These are phyloP conservation scores for Aspergillus sp. DNA, from an alignment of 2,329 filamentous ascomycete species.

Conservation along the genomic window DNA sequence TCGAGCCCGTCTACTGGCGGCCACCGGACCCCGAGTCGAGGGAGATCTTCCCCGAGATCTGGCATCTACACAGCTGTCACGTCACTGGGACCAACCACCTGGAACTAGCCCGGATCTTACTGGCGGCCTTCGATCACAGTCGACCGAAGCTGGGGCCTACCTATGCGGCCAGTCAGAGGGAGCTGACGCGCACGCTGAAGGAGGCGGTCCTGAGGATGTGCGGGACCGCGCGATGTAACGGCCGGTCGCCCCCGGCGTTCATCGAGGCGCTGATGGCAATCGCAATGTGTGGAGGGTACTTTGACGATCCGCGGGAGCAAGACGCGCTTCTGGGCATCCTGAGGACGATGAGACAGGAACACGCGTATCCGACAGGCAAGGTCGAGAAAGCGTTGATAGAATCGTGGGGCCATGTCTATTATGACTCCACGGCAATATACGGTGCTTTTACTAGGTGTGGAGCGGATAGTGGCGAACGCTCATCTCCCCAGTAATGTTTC, in stretches of 20 bases:
- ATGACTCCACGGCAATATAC: too few relatives aligned
- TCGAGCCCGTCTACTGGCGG: conserved; percentile 53
- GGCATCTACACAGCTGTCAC: conserved; percentile 57
- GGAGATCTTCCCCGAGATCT: conserved; percentile 56
- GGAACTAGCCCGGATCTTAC: conserved; percentile 56
- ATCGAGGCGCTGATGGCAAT: conserved; percentile 39
- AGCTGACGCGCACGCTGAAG: conserved; percentile 26
- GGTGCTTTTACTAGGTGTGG: too few relatives aligned
- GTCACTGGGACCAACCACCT: conserved; percentile 61
- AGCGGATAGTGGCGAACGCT: too few relatives aligned
- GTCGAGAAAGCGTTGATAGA: conserved; percentile 31
- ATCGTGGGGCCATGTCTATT: too few relatives aligned
- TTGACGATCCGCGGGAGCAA: conserved; percentile 24
- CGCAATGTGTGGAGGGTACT: conserved; percentile 29
- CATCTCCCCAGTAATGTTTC: too few relatives aligned
- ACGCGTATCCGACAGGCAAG: conserved; percentile 52
- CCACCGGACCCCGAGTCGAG: conserved; percentile 33
- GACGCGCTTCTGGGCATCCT: conserved; percentile 24
- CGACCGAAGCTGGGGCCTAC: conserved; percentile 49
- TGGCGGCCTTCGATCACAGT: conserved; percentile 56
- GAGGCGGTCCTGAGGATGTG: conserved; percentile 54
- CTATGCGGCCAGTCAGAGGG: conserved; percentile 11
- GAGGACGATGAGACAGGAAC: conserved; percentile 48
- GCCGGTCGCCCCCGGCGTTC: conserved; percentile 53
- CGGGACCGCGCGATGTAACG: conserved; percentile 50